Base-by-base conservation (phyloP, 176 grass and related monocot species). In the Cenchrus purpureus region DNA sequence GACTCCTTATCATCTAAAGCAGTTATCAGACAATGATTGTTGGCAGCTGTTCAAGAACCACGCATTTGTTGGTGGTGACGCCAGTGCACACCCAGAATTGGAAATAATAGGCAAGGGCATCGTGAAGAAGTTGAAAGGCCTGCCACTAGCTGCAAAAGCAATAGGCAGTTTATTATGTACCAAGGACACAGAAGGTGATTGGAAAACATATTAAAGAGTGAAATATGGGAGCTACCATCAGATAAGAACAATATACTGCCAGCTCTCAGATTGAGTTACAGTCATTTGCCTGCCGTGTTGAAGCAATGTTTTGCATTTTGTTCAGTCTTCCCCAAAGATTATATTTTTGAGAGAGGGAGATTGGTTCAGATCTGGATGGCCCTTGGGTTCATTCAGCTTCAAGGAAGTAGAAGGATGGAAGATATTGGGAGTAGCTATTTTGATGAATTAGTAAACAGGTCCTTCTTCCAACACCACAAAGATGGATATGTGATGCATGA, bases 301-400 rank as follows among this genome's bases (percentile, higher is more conserved):
- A 97, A 89, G 81, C 88, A 65, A 71, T 97, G 95, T 69, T 97
- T 94, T 88, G 90, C 79, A 64, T 94, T 97, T 78, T 97, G 90
- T 70, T 92, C 90, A 28, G 80, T 94, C 19, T 97, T 92, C 77
- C 90, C 88, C 43, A 97, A 97, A 90, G 90, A 97, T 75, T 92
- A 89, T 82, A 54, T 89, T 20, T 97, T 94, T 77, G 76, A 89
- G 50, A 94, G 85, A 55, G 55, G 40, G 68, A 87, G 3, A 4
- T 79, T 97, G 74, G 86, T 97, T 17, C 86, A 92, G 48, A 94
- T 94, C 15, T 97, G 95, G 92, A 90, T 94, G 78, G 88, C 90
- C 44, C 90, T 92, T 84, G 90, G 95, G 15, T 94, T 87, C 68
- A 79, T 97, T 83, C 84, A 78, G 61, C 73, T 83, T 65, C 72